Percentiles rank a stretch among this genome's conserved stretches.
Conservation (phyloP, 2,329 filamentous ascomycete genomes). For the Colletotrichum orbiculare region DNA sequence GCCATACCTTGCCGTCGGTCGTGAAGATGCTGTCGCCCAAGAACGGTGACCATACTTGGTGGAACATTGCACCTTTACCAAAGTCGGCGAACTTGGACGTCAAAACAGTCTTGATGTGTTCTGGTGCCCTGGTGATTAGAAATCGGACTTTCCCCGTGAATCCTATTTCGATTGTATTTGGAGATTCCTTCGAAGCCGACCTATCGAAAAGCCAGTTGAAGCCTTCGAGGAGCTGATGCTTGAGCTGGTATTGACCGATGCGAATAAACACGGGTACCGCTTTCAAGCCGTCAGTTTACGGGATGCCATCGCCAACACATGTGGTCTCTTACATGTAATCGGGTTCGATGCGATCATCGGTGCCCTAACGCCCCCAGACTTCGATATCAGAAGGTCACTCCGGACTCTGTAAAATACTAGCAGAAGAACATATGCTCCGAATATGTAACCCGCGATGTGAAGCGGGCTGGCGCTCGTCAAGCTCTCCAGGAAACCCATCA, state of each 20-base stretch:
- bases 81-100: constrained; percentile 68
- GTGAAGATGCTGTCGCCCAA: constrained; percentile 68
- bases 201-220: constrained; percentile 44
- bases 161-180: constrained; percentile 51
- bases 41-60: constrained; percentile 56
- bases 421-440: constrained; percentile 19
- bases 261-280: constrained; percentile 33
- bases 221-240: constrained; percentile 45
- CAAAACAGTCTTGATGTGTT: constrained; percentile 57
- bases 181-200: constrained; percentile 44
- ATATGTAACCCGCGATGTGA: constrained; percentile 19
- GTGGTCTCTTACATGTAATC: constrained; percentile 28
- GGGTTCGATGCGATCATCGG: constrained; percentile 36
- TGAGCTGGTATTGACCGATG: constrained; percentile 30
- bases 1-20: constrained; percentile 63
- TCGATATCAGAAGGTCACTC: constrained; percentile 20
- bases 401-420: constrained; percentile 25
- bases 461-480: constrained; percentile 24
- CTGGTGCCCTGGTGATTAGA: constrained; percentile 62
- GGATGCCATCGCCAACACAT: background rate
- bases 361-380: constrained; percentile 33
- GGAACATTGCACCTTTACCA: constrained; percentile 57
- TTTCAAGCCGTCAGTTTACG: constrained; percentile 8
- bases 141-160: constrained; percentile 47
- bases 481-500: constrained; percentile 28